Conservation (phyloP, 176 grass and related monocot species). For the Pharus latifolius region DNA sequence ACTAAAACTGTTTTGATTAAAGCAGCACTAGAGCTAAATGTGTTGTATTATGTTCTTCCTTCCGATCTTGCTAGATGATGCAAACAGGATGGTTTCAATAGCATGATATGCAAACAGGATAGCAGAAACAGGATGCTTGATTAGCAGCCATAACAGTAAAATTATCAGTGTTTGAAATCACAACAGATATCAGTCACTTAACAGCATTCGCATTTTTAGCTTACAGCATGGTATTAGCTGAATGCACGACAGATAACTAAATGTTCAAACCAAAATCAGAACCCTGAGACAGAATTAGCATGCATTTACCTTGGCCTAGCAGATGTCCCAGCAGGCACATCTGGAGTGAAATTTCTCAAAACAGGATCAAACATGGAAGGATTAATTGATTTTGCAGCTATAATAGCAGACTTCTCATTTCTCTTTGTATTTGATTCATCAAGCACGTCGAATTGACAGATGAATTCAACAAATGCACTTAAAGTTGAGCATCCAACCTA, state of each 20-base stretch:
- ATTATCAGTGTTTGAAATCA: background rate
- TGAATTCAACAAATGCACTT: constrained; percentile 72
- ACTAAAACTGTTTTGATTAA: background rate
- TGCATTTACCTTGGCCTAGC: constrained; percentile 54
- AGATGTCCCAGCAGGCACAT: constrained; percentile 60
- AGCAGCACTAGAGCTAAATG: background rate
- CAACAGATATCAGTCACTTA: background rate
- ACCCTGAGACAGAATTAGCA: background rate
- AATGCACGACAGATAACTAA: background rate
- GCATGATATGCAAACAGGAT: no score
- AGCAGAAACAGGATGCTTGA: background rate
- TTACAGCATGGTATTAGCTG: no score
- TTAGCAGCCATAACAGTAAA: background rate
- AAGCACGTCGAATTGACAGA: constrained; percentile 67
- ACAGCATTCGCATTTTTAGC: background rate
- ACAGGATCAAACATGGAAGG: constrained; percentile 78
- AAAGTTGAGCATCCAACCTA: constrained; percentile 75
- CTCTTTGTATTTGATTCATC: constrained; percentile 47
- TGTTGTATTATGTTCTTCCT: background rate
- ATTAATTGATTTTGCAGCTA: constrained; percentile 57
- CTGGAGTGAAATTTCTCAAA: constrained; percentile 72
- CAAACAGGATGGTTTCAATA: no score
- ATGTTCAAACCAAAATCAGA: background rate
- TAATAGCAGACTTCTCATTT: constrained; percentile 34
- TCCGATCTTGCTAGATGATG: background rate